Evolutionary conservation across 139 green algal species (phyloP).

Genomic region (Microglena sp.): DNA sequence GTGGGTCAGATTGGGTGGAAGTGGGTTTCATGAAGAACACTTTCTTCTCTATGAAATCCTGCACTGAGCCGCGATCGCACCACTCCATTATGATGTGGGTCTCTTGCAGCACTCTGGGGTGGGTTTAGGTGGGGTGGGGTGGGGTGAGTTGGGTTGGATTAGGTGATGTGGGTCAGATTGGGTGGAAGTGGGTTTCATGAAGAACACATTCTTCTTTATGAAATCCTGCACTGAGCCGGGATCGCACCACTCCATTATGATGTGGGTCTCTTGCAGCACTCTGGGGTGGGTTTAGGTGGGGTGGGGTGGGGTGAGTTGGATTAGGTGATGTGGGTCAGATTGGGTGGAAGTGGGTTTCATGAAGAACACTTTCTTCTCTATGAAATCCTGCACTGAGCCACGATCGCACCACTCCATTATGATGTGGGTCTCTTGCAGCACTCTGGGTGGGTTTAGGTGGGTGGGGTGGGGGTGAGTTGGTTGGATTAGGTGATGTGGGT

Average conservation of each 20-base stretch:
- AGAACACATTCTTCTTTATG: conserved; percentile 33
- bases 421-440: neutral
- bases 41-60: neutral
- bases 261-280: conserved; percentile 45
- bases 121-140: no score
- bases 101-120: no score
- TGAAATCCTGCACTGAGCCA: neutral
- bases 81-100: neutral
- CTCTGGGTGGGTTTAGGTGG: neutral
- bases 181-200: neutral
- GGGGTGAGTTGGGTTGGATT: no score
- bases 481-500: neutral
- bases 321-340: neutral
- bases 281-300: no score
- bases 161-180: no score
- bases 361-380: neutral
- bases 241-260: conserved; percentile 61
- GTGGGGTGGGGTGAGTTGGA: conserved; percentile 12
- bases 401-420: neutral
- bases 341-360: neutral
- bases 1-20: neutral
- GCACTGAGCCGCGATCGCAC: neutral
- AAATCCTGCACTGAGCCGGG: conserved; percentile 41
- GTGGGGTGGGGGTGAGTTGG: neutral
- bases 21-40: neutral